Conservation (phyloP, 2,329 filamentous ascomycete genomes). For the Alternaria sp. region DNA sequence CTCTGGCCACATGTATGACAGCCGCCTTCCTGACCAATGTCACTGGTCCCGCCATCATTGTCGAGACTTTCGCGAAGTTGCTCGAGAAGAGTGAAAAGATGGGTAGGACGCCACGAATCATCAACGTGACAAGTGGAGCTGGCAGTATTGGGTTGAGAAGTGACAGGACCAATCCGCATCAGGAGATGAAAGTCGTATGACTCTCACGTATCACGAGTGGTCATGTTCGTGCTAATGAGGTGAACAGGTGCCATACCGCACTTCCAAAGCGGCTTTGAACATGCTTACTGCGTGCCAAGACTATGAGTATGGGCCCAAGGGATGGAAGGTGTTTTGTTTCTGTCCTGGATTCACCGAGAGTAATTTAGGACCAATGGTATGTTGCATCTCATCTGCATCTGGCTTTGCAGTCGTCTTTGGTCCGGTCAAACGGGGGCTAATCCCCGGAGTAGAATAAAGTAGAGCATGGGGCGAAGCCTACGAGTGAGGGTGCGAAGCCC, state of each 20-base stretch:
- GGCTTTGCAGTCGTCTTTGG: neutral
- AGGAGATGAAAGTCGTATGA: constrained; percentile 22
- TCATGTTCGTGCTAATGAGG: neutral
- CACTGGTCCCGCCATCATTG: too few relatives aligned
- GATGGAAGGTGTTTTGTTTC: constrained; percentile 48
- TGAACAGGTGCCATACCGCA: constrained; percentile 35
- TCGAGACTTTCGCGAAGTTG: constrained; percentile 21
- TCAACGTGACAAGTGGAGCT: constrained; percentile 44
- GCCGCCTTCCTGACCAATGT: too few relatives aligned
- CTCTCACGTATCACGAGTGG: too few relatives aligned
- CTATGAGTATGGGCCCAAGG: constrained; percentile 35
- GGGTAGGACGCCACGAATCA: constrained; percentile 29
- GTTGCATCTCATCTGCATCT: neutral
- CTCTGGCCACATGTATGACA: too few relatives aligned
- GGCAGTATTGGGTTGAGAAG: constrained; percentile 42
- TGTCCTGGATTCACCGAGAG: constrained; percentile 48
- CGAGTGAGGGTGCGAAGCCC: constrained; percentile 39
- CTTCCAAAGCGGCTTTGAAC: constrained; percentile 49
- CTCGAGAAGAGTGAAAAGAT: constrained; percentile 22
- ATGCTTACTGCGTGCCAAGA: constrained; percentile 48
- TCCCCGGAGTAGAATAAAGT: neutral
- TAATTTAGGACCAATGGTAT: constrained; percentile 28
- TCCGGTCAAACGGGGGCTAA: neutral
- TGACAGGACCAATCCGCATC: constrained; percentile 27
- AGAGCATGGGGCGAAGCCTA: constrained; percentile 46